Base-by-base conservation (phyloP, 2,329 filamentous ascomycete species). In the Aspergillus sp. region DNA sequence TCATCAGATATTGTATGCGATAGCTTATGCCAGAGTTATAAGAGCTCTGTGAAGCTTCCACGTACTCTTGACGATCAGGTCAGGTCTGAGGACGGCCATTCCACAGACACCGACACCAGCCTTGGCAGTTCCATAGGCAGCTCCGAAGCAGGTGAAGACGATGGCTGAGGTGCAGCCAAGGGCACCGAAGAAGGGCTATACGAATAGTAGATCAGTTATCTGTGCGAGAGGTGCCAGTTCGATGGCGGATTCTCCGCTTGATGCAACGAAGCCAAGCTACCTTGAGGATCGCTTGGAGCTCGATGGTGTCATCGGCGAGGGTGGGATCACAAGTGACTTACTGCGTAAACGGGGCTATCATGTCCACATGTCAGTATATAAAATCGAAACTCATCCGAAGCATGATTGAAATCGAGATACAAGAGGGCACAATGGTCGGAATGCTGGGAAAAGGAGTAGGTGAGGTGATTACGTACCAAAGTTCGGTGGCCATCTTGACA, bases 21-120 rank as follows among this genome's bases (percentile, higher is more conserved):
- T 13, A 25, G 28, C 8, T 41, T 38, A 15, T 5, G 30, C n/a
- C 32, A 1, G 15, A 41, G 17, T n/a, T 7, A 17, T 12, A 30
- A 6, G 7, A 23, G n/a, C 55, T 17, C 39, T 36, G 48, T 19
- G 15, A 21, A 55, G 55, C 36, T 58, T 50, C 28, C 61, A 81
- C 92, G 75, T 89, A 98, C 95, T 98, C 90, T 97, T 98, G 80
- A 99, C 94, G 79, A 98, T 97, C 81, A 98, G 84, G 80, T 99
- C 95, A 79, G 95, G 95, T 80, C 95, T 87, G 72, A 99, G 88
- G 74, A 98, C 94, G 90, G 93, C 94, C 91, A 98, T 97, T 72
- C 93, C 91, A 70, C 92, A 92, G 77, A 99, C 97, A 87, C 95
- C 95, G 72, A 98, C 95, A 84, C 95, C 95, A 76, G 95, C 96